Evolutionary conservation across 192 early-diverging fungal species (phyloP), one percentile per base, ranked within the genome.

Genomic region (Coemansia sp.): DNA sequence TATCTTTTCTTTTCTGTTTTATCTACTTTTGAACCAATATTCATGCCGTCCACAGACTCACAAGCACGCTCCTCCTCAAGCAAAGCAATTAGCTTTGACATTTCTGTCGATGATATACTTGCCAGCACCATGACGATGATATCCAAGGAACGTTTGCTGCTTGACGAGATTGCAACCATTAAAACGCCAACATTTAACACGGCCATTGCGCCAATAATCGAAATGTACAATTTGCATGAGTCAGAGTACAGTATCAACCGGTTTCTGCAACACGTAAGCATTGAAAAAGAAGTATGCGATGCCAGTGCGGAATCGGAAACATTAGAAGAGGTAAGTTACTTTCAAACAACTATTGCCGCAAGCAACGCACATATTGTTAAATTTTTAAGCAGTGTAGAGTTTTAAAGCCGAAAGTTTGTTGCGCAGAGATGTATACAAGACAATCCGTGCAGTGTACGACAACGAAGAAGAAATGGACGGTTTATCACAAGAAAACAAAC

Each of bases 301-400:
- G 88, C 88, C n/a, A 74, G 85, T 7, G 76, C 77, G 14, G 81
- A 81, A 5, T 87, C 83, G 0, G 80, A 84, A 57, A 74, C 81
- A 48, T 55, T 68, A 8, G 66, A 82, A 8, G 49, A 64, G 52
- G 62, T 64, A 64, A 54, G 62, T 42, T 25, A 2, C 23, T 14
- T 4, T 5, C 22, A 58, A 11, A 19, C 4, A 57, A 14, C 9
- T 38, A 38, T 14, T 23, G 4, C 14, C 8, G 7, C 9, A 28
- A 23, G 28, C 10, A 4, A 23, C 20, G 3, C 0, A 11, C 0
- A 9, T 71, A 2, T 3, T 48, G 20, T 8, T 10, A 19, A 25
- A 2, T 7, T 12, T 20, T 1, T 3, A 2, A 50, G 0, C 48
- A 48, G 4, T 48, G 3, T 59, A 86, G 31, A 59, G 84, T 3